Base-by-base conservation (phyloP, 345 rosid genomes). In the Carallia pectinifolia region DNA sequence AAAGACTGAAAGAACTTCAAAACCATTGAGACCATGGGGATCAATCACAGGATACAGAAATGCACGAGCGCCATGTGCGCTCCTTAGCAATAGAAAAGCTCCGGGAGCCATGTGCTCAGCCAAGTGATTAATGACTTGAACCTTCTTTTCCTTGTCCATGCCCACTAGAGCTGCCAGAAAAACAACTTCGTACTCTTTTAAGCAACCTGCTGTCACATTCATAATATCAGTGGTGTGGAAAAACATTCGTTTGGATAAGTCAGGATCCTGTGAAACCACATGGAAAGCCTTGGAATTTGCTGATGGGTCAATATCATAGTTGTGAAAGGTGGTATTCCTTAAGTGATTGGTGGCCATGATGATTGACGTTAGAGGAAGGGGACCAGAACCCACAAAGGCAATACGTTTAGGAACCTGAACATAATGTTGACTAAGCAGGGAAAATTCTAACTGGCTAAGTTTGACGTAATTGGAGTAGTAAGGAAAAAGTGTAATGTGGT, bases 371-470 rank as follows among this genome's bases (percentile, higher is more conserved):
- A 75, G 71, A 10, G 79, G 79, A 52, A 75, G 79, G 18, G 79
- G 69, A 27, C 79, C 79, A 31, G 74, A 70, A 30, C 79, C 79
- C 17, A 75, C 70, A 52, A 75, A 75, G 37, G 79, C 79, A n/a
- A 75, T 23, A 1, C 23, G 23, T 15, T 7, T 44, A 9, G 78
- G 78, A 47, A 58, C 34, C 15, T 15, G 63, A 7, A 13, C 40
- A 62, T 33, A 68, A 33, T 30, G 17, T 29, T 68, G 16, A 3
- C 33, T 50, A 8, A 75, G 62, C 55, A 69, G 40, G n/a, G 62
- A 44, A 39, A 53, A 64, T 13, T 75, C 74, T 23, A 75, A 19
- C 29, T 23, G 61, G 48, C 70, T 69, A 37, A 75, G 79, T 34
- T 75, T 69, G 50, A 69, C 34, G 63, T 75, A 64, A 39, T 75